A percentile compares a stretch with the other conserved stretches of the same genome.
Conservation (phyloP, 2,329 filamentous ascomycete genomes). For the Cucurbitaria berberidis region DNA sequence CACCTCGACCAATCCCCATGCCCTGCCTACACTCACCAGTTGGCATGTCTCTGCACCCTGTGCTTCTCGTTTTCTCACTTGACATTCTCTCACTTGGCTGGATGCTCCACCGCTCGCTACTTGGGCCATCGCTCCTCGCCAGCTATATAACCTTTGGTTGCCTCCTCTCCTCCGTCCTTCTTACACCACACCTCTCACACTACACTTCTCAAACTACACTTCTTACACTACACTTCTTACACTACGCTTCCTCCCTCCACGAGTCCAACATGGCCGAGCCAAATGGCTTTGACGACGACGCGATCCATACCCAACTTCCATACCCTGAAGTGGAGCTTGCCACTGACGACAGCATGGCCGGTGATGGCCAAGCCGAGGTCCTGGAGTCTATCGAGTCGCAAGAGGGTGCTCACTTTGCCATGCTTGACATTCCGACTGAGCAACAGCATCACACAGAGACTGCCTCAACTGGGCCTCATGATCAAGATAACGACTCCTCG, state of each 20-base stretch:
- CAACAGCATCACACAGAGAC: neutral
- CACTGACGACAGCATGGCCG: neutral
- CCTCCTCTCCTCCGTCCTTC: neutral
- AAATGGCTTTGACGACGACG: slow-evolving; percentile 1
- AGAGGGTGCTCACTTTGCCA: neutral
- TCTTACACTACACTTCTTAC: neutral
- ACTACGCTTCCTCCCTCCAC: neutral
- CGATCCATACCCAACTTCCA: slow-evolving; percentile 2
- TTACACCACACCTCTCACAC: neutral
- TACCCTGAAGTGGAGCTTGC: neutral
- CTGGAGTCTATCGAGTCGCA: neutral
- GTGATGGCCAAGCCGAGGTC: neutral
- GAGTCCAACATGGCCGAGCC: slow-evolving; percentile 7
- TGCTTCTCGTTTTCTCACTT: neutral
- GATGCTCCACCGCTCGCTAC: neutral
- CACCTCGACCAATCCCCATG: neutral
- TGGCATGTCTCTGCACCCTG: slow-evolving; percentile 2
- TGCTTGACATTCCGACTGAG: neutral
- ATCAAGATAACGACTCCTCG: slow-evolving; percentile 5
- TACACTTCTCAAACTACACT: neutral
- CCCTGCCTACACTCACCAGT: neutral
- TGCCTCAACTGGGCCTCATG: neutral
- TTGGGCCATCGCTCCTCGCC: no score
- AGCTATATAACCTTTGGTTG: neutral
- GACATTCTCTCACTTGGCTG: neutral